A percentile compares a stretch with the other conserved stretches of the same genome.
Conservation (phyloP, 1,284 basidiomycete genomes). For the Trichosporon inkin region DNA sequence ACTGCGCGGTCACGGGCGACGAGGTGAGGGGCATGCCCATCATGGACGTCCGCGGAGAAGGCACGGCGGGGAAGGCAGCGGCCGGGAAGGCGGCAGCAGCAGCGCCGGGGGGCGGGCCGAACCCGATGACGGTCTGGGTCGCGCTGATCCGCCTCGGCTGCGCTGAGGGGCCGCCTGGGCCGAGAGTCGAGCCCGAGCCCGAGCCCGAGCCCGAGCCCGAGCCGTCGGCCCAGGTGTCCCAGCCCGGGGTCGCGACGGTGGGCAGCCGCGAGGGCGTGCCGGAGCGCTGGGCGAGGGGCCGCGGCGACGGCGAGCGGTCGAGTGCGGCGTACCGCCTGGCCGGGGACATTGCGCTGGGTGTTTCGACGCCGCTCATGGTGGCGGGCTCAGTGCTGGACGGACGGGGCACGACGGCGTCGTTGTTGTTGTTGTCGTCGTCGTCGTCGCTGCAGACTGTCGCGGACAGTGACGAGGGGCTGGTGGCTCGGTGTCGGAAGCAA, state of each 20-base stretch:
- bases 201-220: not conserved
- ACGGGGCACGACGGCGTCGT: no score
- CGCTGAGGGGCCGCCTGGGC: slow-evolving; percentile 1
- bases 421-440: no score
- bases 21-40: slow-evolving; percentile 2
- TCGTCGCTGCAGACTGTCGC: slow-evolving; percentile 1
- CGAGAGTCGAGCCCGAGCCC: not conserved
- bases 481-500: not conserved
- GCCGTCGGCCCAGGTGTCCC: slow-evolving; percentile 2
- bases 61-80: not conserved
- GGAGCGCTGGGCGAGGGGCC: slow-evolving; percentile 1
- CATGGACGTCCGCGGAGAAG: slow-evolving; percentile 1
- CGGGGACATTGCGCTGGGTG: slow-evolving; percentile 2
- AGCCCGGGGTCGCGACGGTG: not conserved
- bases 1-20: slow-evolving; percentile 2
- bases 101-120: not conserved
- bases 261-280: slow-evolving; percentile 5
- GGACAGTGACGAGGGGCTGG: not conserved
- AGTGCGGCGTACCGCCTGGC: not conserved
- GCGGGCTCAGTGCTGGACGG: not conserved
- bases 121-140: not conserved
- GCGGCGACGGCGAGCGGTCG: not conserved
- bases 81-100: not conserved
- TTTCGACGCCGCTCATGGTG: slow-evolving; percentile 3
- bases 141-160: not conserved